Evolutionary conservation across 306 rosid genomes (phyloP).

Genomic region (Phaseolus lunatus): DNA sequence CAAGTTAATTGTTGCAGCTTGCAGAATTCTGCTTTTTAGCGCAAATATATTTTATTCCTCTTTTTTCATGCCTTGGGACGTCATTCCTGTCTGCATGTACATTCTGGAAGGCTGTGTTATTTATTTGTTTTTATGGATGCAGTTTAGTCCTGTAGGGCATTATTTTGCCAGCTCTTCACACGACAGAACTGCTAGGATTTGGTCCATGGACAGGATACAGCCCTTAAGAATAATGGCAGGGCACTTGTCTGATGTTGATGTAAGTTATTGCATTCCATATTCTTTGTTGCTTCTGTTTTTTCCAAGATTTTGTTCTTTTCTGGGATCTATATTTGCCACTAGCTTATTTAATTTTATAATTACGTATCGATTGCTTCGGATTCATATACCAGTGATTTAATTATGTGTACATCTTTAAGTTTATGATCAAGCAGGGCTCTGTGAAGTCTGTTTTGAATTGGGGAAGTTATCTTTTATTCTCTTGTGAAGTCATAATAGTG

Average conservation of each 20-base stretch:
- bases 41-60: not conserved
- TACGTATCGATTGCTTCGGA: constrained; percentile 18
- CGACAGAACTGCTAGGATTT: constrained; percentile 96
- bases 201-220: constrained; percentile 96
- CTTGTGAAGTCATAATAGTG: not conserved
- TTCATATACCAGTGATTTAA: constrained; percentile 34
- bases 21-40: constrained; percentile 7
- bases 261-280: constrained; percentile 53
- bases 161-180: constrained; percentile 98
- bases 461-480: not conserved
- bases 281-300: constrained; percentile 32
- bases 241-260: constrained; percentile 98
- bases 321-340: not conserved
- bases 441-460: not conserved
- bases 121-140: constrained; percentile 53
- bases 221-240: constrained; percentile 97
- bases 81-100: constrained; percentile 13
- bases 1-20: not conserved
- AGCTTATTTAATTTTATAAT: constrained; percentile 14
- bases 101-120: constrained; percentile 25
- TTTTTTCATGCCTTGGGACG: not conserved
- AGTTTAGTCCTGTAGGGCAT: constrained; percentile 96
- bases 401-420: constrained; percentile 3
- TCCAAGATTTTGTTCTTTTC: constrained; percentile 9
- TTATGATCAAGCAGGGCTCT: not conserved